phyloP scores from a whole-genome alignment of 495 filamentous ascomycete genomes.

The Lineolata rhizophorae region DNA sequence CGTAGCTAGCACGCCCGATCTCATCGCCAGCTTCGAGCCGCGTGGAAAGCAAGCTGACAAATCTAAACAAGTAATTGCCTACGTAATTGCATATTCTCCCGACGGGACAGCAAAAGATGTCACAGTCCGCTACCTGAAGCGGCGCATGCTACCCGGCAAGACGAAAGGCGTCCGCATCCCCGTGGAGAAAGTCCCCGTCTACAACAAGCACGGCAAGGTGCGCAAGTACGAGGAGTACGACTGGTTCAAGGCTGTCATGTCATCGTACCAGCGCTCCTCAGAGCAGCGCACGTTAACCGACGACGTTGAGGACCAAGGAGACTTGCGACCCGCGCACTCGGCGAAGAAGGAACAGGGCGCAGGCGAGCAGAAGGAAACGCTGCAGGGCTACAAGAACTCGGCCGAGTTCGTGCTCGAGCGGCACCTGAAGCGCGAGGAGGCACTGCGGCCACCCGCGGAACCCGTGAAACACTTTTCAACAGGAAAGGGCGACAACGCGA shows the following conservation, averaged over 20 bases:
- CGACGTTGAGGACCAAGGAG: constrained; percentile 51
- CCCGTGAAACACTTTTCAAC: constrained; percentile 53
- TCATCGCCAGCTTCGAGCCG: constrained; percentile 58
- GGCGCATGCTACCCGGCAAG: constrained; percentile 65
- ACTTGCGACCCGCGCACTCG: constrained; percentile 46
- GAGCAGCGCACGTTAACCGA: constrained; percentile 44
- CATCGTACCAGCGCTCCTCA: constrained; percentile 40
- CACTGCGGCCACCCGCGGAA: constrained; percentile 42
- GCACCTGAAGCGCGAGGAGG: constrained; percentile 84
- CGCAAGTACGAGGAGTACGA: constrained; percentile 48
- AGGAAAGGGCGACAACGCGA: constrained; percentile 26
- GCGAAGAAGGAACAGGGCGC: constrained; percentile 39
- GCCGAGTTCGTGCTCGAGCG: constrained; percentile 68
- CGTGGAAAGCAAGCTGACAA: constrained; percentile 61
- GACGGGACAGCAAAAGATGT: constrained; percentile 91
- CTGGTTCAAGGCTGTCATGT: constrained; percentile 70
- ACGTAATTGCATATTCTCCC: constrained; percentile 65
- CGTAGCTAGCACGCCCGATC: constrained; percentile 43
- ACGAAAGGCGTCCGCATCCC: constrained; percentile 72
- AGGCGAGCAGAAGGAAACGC: constrained; percentile 44
- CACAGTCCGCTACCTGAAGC: constrained; percentile 74
- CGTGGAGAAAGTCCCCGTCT: constrained; percentile 54
- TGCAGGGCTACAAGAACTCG: constrained; percentile 72
- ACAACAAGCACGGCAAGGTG: constrained; percentile 49
- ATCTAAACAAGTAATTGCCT: constrained; percentile 76